Base-by-base conservation (phyloP, 2,329 filamentous ascomycete species). In the Harringtonia lauricola region DNA sequence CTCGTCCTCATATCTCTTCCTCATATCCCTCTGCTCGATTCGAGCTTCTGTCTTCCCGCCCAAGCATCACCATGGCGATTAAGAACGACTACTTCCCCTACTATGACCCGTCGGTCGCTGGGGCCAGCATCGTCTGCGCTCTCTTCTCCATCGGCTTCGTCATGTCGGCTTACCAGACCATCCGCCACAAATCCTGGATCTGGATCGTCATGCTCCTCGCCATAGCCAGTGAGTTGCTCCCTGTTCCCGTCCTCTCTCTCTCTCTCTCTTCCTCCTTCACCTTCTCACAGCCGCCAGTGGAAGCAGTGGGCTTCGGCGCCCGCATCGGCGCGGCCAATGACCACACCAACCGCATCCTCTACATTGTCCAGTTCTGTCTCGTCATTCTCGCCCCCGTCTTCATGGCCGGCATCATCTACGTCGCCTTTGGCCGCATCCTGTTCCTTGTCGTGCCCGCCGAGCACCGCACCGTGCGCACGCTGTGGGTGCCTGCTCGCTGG, bases 391-490 rank as follows among this genome's bases (percentile, higher is more conserved):
- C 62, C 0, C 62, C 63, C 1, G 58, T 64, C 3, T 51, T 65
- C 21, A 64, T 65, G 59, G 62, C 62, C 19, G 62, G 59, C 4
- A 59, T 56, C 36, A 57, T 62, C 44, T 66, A 66, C 42, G 55
- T 65, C 40, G 49, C 60, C 21, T 65, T 65, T 46, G 57, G 61
- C 29, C 61, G 63, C 22, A 61, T 65, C 40, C 53, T 64, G 17
- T 63, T 62, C 44, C 55, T 59, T 26, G 54, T 64, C n/a, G 57
- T 66, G 3, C 63, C 61, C 0, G 43, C 51, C 4, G 51, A 59
- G 28, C 43, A 52, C 28, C 54, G 59, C 24, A 64, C 60, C 0
- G 49, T 56, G 4, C 53, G 50, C 39, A 51, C 64, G 8, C 58
- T 64, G 39, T 66, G 61, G 62, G 58, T 64, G 2, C 55, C 58